Conservation (phyloP, 202 grass and related monocot genomes). For the Schoenoplectus tabernaemontani region DNA sequence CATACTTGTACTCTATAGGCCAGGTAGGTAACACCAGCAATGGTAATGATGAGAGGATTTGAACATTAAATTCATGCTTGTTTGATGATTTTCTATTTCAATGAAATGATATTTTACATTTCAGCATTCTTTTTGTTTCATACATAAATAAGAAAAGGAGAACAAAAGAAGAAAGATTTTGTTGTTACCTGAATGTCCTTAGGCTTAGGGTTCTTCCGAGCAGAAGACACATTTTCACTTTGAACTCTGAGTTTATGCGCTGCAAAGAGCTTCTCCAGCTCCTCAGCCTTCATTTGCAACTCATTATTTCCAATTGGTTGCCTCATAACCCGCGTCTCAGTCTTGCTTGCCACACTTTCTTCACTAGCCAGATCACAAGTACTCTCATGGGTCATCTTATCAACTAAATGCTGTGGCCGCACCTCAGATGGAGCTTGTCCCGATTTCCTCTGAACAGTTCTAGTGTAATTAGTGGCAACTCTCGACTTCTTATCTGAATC, state of each 20-base stretch:
- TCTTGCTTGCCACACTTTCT: slow-evolving; percentile 14
- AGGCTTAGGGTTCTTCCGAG: slow-evolving; percentile 51
- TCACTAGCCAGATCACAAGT: neutral
- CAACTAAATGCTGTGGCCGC: slow-evolving; percentile 9
- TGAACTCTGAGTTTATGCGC: slow-evolving; percentile 54
- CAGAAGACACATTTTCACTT: slow-evolving; percentile 39
- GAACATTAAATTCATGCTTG: neutral
- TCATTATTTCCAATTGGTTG: slow-evolving; percentile 67
- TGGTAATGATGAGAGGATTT: neutral
- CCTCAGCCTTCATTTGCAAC: slow-evolving; percentile 81
- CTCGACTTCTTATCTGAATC: slow-evolving; percentile 5
- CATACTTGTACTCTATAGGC: neutral
- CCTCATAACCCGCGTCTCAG: neutral
- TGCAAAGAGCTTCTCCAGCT: slow-evolving; percentile 91
- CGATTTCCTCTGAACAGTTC: slow-evolving; percentile 14
- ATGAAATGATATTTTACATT: neutral
- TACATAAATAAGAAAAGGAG: neutral
- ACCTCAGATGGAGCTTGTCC: neutral
- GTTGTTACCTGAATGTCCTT: slow-evolving; percentile 37
- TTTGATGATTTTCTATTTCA: slow-evolving; percentile 7
- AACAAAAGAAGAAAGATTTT: neutral
- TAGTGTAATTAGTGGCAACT: neutral
- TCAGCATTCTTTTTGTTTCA: neutral
- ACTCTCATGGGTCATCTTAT: neutral
- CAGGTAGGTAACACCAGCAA: neutral